A percentile compares a stretch with the other conserved stretches of the same genome.
These are phyloP conservation scores for Hemisphaericaspora xylofermentans DNA, from an alignment of 1,139 yeast genomes.

Conservation along the genomic window DNA sequence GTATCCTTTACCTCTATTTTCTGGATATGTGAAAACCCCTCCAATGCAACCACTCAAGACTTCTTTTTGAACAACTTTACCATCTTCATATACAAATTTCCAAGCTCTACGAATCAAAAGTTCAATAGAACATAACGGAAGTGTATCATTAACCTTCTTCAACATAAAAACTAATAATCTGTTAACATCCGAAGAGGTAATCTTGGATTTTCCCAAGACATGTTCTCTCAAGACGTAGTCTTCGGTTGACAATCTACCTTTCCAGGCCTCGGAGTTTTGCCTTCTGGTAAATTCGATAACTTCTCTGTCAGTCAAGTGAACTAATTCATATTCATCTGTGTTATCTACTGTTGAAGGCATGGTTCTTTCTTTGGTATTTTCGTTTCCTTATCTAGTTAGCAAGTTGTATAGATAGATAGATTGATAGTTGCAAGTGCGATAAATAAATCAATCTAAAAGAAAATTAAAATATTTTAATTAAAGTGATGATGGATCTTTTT, in stretches of 20 bases:
- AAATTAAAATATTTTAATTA: too few species aligned
- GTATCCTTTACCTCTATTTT: conserved; percentile 63
- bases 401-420: too few species aligned
- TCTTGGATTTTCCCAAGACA: conserved; percentile 38
- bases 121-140: conserved; percentile 37
- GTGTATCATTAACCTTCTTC: conserved; percentile 19
- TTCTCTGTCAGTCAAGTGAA: conserved; percentile 34
- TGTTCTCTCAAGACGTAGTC: conserved; percentile 54
- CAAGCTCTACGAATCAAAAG: conserved; percentile 34
- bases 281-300: conserved; percentile 47
- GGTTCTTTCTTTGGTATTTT: not conserved
- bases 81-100: conserved; percentile 18
- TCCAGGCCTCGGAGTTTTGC: conserved; percentile 56
- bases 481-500: too few species aligned
- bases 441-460: too few species aligned
- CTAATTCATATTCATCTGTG: conserved; percentile 18
- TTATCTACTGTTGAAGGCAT: conserved; percentile 7
- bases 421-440: not conserved
- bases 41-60: conserved; percentile 58
- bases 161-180: conserved; percentile 33
- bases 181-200: conserved; percentile 22
- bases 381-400: not conserved
- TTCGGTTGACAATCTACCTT: conserved; percentile 41
- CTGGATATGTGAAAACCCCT: conserved; percentile 60
- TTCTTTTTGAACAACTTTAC: conserved; percentile 18